phyloP scores from a whole-genome alignment of 345 rosid species.

The Dimocarpus longan region DNA sequence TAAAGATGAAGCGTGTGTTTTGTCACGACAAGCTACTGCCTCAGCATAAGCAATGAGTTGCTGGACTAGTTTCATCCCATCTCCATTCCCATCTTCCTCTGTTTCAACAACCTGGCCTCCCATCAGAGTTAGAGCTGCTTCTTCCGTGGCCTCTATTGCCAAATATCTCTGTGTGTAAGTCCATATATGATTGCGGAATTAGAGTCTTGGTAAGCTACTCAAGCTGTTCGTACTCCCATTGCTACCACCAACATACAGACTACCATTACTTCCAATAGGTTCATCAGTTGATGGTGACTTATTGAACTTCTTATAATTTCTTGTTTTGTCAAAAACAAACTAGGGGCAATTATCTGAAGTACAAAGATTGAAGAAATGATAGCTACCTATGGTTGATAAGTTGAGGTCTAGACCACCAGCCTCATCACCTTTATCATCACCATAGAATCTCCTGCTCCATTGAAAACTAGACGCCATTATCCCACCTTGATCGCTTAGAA shows the following conservation, averaged over 20 bases:
- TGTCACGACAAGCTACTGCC: constrained; percentile 65
- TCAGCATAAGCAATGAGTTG: constrained; percentile 57
- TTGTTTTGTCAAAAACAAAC: constrained; percentile 20
- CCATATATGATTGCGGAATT: constrained; percentile 50
- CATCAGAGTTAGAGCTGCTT: constrained; percentile 33
- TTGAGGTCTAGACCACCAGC: constrained; percentile 25
- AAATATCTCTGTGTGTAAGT: constrained; percentile 44
- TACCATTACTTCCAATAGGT: not conserved
- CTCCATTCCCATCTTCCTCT: constrained; percentile 27
- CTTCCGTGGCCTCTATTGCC: constrained; percentile 52
- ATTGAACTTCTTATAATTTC: constrained; percentile 34
- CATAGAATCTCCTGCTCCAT: constrained; percentile 14
- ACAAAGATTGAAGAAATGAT: constrained; percentile 3
- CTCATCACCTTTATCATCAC: constrained; percentile 12
- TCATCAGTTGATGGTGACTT: constrained; percentile 11
- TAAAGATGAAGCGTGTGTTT: constrained; percentile 42
- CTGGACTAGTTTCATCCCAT: constrained; percentile 50
- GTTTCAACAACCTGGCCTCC: constrained; percentile 20
- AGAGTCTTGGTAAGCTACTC: constrained; percentile 28
- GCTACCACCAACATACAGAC: not conserved
- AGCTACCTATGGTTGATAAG: constrained; percentile 3
- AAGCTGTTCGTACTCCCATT: constrained; percentile 19
- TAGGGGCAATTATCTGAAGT: not conserved
- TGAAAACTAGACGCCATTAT: constrained; percentile 20
- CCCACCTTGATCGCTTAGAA: constrained; percentile 11